These are phyloP conservation scores for Vanrija pseudolonga DNA, from an alignment of 1,284 basidiomycete species.

Conservation along the genomic window DNA sequence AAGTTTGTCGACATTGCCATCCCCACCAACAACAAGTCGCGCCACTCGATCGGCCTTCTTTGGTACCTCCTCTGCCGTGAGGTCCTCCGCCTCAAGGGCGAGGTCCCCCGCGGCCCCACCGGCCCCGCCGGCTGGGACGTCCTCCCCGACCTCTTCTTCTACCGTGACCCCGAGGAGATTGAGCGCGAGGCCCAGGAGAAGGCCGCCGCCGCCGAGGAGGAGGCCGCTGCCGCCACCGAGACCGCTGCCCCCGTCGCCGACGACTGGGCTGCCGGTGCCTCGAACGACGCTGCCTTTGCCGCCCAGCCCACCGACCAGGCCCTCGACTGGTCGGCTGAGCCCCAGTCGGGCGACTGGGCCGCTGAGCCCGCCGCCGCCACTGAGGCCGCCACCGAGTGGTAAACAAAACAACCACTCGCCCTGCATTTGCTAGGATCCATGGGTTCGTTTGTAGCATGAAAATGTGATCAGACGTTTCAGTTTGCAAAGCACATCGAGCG, in stretches of 20 bases:
- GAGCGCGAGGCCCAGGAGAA: slow-evolving; percentile 95
- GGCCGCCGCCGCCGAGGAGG: slow-evolving; percentile 69
- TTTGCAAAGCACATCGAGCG: no score
- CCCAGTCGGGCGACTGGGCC: slow-evolving; percentile 44
- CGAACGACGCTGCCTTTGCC: slow-evolving; percentile 70
- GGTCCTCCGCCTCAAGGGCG: slow-evolving; percentile 91
- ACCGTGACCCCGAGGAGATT: slow-evolving; percentile 98
- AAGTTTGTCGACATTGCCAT: slow-evolving; percentile 98
- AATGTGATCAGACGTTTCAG: no score
- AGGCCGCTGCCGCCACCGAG: slow-evolving; percentile 55
- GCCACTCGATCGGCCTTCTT: slow-evolving; percentile 92
- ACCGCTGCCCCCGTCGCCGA: slow-evolving; percentile 50
- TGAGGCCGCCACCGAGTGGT: slow-evolving; percentile 33
- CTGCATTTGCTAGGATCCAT: not conserved
- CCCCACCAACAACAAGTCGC: slow-evolving; percentile 98
- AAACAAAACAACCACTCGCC: slow-evolving; percentile 7
- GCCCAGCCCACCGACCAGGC: slow-evolving; percentile 71
- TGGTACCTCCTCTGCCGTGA: slow-evolving; percentile 99
- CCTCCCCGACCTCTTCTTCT: slow-evolving; percentile 99
- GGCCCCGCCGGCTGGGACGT: slow-evolving; percentile 89
- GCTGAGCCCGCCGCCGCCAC: slow-evolving; percentile 33
- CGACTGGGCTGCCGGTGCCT: slow-evolving; percentile 76
- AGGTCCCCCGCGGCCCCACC: slow-evolving; percentile 80
- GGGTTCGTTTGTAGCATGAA: no score
- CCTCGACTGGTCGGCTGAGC: slow-evolving; percentile 81